These are phyloP conservation scores for Pythium periplocum DNA, from an alignment of 352 stramenopile species.

Conservation along the genomic window DNA sequence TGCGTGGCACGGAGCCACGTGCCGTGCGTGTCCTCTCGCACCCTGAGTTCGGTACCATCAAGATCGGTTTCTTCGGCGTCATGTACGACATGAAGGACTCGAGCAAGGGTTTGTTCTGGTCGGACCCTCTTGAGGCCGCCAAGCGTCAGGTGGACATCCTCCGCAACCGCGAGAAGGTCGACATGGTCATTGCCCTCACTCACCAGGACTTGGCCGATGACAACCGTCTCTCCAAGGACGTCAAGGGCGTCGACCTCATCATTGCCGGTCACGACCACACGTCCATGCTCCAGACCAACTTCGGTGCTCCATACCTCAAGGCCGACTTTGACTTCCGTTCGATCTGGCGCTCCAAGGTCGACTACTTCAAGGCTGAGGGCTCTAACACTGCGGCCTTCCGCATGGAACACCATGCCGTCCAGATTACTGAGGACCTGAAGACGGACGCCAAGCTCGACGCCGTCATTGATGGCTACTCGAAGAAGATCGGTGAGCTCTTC, in stretches of 20 bases:
- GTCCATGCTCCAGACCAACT: conserved; percentile 72
- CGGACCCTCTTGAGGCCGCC: conserved; percentile 52
- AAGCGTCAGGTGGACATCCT: conserved; percentile 43
- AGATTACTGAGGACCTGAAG: conserved; percentile 53
- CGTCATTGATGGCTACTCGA: conserved; percentile 40
- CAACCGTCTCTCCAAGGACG: conserved; percentile 65
- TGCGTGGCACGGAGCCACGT: conserved; percentile 45
- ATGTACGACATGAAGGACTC: conserved; percentile 76
- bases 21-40: conserved; percentile 46
- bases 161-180: conserved; percentile 31
- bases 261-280: conserved; percentile 68
- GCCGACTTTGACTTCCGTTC: conserved; percentile 66
- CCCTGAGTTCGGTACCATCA: conserved; percentile 35
- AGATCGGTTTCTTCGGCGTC: conserved; percentile 63
- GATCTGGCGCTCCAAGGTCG: conserved; percentile 52
- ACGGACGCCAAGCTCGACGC: conserved; percentile 43
- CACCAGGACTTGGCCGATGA: conserved; percentile 67
- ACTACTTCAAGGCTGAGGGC: conserved; percentile 41
- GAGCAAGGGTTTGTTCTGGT: conserved; percentile 60
- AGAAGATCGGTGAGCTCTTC: conserved; percentile 34
- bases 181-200: conserved; percentile 72
- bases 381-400: conserved; percentile 25
- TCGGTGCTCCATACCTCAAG: conserved; percentile 69
- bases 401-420: conserved; percentile 48
- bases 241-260: conserved; percentile 60